Conservation (phyloP, 805 yeast species). For the Saccharomycopsis fermentans region DNA sequence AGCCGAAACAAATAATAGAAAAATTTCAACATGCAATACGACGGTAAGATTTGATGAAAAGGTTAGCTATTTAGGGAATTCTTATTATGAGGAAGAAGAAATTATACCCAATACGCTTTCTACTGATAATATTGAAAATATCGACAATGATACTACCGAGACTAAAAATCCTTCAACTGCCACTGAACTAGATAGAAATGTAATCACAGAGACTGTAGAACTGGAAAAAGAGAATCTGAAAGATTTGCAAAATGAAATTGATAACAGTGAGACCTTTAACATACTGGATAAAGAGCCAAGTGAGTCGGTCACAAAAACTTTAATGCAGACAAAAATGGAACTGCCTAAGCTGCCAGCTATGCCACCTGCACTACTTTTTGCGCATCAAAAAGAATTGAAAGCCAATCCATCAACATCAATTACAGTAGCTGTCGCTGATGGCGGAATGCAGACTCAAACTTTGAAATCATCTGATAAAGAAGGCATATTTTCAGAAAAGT, state of each 20-base stretch:
- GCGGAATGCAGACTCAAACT: neutral
- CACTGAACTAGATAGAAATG: too few relatives aligned
- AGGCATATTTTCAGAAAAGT: neutral
- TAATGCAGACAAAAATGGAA: too few relatives aligned
- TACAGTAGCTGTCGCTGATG: neutral
- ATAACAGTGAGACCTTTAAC: too few relatives aligned
- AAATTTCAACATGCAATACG: neutral
- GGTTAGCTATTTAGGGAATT: neutral
- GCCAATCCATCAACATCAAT: neutral
- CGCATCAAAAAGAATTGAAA: too few relatives aligned
- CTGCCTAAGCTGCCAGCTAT: too few relatives aligned
- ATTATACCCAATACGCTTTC: neutral
- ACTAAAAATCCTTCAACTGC: neutral
- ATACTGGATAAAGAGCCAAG: too few relatives aligned
- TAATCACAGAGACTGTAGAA: too few relatives aligned
- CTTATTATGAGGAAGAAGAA: neutral
- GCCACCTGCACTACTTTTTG: too few relatives aligned
- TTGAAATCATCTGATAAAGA: neutral
- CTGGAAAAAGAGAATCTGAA: too few relatives aligned
- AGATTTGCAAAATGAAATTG: too few relatives aligned
- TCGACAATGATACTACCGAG: neutral
- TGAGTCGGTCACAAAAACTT: too few relatives aligned
- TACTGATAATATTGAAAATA: neutral
- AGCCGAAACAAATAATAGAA: too few relatives aligned
- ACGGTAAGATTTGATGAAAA: neutral